Conservation (phyloP, 2,329 filamentous ascomycete genomes). For the Mycosphaerella sp. region DNA sequence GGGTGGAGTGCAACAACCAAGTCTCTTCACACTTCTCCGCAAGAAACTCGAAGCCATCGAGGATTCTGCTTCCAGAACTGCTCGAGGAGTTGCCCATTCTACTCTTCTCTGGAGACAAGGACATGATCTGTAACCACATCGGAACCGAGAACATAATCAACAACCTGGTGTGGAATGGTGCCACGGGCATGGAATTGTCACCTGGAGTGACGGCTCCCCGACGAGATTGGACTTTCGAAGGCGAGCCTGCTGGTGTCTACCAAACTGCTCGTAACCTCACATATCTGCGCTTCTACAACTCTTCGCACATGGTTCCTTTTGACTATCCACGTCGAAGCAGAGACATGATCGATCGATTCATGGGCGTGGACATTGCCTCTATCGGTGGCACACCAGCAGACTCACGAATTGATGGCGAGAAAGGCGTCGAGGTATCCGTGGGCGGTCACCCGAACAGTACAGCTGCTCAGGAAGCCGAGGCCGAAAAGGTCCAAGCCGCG, state of each 20-base stretch:
- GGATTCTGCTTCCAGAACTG: constrained; percentile 69
- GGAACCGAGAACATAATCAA: constrained; percentile 88
- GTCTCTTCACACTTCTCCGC: constrained; percentile 68
- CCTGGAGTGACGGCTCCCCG: constrained; percentile 89
- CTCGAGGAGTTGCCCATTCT: constrained; percentile 71
- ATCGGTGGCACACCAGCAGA: constrained; percentile 77
- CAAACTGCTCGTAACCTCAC: constrained; percentile 93
- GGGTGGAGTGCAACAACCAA: constrained; percentile 80
- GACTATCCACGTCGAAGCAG: constrained; percentile 79
- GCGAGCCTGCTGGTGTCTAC: constrained; percentile 80
- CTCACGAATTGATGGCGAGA: constrained; percentile 78
- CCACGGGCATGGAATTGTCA: constrained; percentile 80
- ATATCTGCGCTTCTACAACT: constrained; percentile 91
- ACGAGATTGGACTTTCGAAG: constrained; percentile 89
- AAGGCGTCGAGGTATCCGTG: constrained; percentile 69
- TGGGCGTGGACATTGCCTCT: constrained; percentile 81
- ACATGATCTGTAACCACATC: constrained; percentile 94
- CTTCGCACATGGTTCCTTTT: constrained; percentile 97
- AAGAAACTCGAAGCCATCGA: constrained; percentile 63
- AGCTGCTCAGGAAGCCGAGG: constrained; percentile 59
- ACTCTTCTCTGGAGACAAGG: constrained; percentile 88
- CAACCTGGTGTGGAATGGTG: constrained; percentile 86
- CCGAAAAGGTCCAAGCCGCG: constrained; percentile 70
- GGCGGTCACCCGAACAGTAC: constrained; percentile 63
- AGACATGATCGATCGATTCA: constrained; percentile 97